These are phyloP conservation scores for Ophiorrhiza pumila DNA, from an alignment of 257 asterid species.

Conservation along the genomic window DNA sequence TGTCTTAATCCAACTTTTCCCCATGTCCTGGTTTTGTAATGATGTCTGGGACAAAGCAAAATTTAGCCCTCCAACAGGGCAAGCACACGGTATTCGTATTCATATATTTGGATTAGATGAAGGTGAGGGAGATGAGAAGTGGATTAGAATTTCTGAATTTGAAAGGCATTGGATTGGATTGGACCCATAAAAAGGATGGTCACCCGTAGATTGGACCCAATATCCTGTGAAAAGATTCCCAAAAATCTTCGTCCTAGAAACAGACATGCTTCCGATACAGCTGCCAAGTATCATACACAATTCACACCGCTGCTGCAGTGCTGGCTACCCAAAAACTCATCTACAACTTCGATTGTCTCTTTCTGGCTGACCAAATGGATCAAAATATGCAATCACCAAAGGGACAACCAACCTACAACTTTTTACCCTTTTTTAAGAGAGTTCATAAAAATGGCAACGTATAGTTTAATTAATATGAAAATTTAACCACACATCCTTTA, in stretches of 20 bases:
- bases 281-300: constrained; percentile 11
- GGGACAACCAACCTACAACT: too few relatives aligned
- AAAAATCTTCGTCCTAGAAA: constrained; percentile 13
- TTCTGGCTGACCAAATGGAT: constrained; percentile 9
- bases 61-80: background rate
- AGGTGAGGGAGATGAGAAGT: too few relatives aligned
- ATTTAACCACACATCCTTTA: too few relatives aligned
- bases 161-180: background rate
- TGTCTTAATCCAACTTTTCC: background rate
- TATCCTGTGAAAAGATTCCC: constrained; percentile 15
- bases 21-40: background rate
- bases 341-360: constrained; percentile 1
- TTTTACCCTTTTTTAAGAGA: too few relatives aligned
- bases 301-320: too few relatives aligned
- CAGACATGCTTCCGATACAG: constrained; percentile 25
- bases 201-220: constrained; percentile 12
- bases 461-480: too few relatives aligned
- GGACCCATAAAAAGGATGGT: constrained; percentile 11
- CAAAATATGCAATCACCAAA: background rate
- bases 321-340: background rate
- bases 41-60: background rate
- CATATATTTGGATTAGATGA: background rate
- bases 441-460: too few relatives aligned
- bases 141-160: background rate
- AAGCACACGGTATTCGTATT: too few relatives aligned